These are phyloP conservation scores for Collybia sp. DNA, from an alignment of 768 basidiomycete species.

Conservation along the genomic window DNA sequence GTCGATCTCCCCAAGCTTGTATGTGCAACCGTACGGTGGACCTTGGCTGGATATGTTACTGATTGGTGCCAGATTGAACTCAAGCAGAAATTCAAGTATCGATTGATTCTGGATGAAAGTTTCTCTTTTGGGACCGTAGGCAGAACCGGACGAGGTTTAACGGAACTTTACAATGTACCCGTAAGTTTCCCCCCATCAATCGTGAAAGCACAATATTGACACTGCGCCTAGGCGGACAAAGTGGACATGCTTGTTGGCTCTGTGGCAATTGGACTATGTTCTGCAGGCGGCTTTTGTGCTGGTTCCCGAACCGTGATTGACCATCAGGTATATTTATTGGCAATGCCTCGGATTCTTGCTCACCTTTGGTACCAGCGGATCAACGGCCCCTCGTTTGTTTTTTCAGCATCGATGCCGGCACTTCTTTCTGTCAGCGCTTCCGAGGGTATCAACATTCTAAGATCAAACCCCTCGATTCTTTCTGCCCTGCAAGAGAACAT, in stretches of 20 bases:
- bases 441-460: conserved; percentile 78
- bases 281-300: conserved; percentile 93
- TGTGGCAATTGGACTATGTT: conserved; percentile 75
- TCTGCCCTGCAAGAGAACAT: conserved; percentile 77
- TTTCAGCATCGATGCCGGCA: conserved; percentile 92
- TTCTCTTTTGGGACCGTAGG: conserved; percentile 93
- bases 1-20: conserved; percentile 90
- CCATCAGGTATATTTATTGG: conserved; percentile 60
- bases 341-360: not conserved
- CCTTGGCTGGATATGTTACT: not conserved
- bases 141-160: conserved; percentile 89
- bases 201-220: not conserved
- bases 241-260: conserved; percentile 96
- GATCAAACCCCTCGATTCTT: conserved; percentile 72
- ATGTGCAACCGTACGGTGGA: conserved; percentile 20
- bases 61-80: conserved; percentile 68
- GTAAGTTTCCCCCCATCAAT: conserved; percentile 38
- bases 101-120: conserved; percentile 90
- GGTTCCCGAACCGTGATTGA: conserved; percentile 78
- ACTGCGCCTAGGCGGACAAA: conserved; percentile 59
- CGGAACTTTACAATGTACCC: conserved; percentile 91
- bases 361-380: conserved; percentile 56
- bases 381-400: conserved; percentile 94
- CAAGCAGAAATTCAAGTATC: conserved; percentile 93
- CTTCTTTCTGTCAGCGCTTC: conserved; percentile 86